A percentile compares a stretch with the other conserved stretches of the same genome.
phyloP scores from a whole-genome alignment of 805 yeast genomes.

The Citeromyces matritensis region DNA sequence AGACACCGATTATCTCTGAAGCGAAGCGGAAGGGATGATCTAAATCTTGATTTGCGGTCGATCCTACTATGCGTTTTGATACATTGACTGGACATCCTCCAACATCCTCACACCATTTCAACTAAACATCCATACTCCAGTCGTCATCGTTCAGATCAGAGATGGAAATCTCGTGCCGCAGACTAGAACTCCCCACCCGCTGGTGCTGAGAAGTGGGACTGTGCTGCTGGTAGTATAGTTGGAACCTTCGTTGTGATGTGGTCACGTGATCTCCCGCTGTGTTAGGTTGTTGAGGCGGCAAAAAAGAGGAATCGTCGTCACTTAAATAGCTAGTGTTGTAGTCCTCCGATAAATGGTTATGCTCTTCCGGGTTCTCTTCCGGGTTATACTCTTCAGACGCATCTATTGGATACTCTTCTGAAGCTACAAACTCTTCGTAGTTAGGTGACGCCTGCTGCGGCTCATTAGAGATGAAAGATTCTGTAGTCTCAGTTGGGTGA shows the following conservation, averaged over 20 bases:
- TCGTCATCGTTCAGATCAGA: neutral
- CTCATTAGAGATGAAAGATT: constrained; percentile 1
- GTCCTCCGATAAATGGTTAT: constrained; percentile 3
- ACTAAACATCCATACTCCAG: constrained; percentile 1
- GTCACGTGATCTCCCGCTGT: too few species aligned
- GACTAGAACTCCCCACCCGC: too few species aligned
- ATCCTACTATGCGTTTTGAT: too few species aligned
- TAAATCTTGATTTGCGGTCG: neutral
- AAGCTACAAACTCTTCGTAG: neutral
- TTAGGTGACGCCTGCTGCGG: neutral
- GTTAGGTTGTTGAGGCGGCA: too few species aligned
- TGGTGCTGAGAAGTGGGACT: too few species aligned
- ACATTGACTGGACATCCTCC: too few species aligned
- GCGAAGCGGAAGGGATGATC: neutral
- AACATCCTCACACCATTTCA: neutral
- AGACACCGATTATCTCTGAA: constrained; percentile 3
- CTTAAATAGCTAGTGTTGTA: neutral
- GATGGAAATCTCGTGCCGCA: neutral
- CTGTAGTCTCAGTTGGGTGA: constrained; percentile 7
- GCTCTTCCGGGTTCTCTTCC: constrained; percentile 8
- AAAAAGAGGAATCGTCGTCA: too few species aligned
- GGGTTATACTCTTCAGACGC: constrained; percentile 31
- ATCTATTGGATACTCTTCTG: neutral
- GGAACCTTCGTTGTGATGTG: too few species aligned
- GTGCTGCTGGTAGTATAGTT: too few species aligned